Percentiles rank a stretch among this genome's conserved stretches.
Evolutionary conservation across 352 stramenopile genomes (phyloP).

Genomic region (Pythium pyrilobum): DNA sequence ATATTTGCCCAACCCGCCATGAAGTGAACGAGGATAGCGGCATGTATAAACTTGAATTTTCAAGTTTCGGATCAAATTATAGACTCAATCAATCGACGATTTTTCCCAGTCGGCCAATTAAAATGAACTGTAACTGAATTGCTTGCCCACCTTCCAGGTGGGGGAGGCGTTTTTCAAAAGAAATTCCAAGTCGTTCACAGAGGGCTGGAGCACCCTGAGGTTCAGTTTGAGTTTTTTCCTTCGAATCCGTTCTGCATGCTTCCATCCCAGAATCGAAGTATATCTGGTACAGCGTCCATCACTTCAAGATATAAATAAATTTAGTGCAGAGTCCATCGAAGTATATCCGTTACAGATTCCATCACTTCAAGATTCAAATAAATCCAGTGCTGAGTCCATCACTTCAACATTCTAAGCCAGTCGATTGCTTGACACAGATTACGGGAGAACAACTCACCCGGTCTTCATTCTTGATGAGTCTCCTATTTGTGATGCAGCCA

Average conservation of each 20-base stretch:
- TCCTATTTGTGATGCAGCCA: neutral
- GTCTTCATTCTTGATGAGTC: neutral
- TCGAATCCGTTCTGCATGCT: neutral
- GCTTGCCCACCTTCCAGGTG: neutral
- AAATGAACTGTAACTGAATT: too few species aligned
- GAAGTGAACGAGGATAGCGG: too few species aligned
- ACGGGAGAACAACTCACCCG: neutral
- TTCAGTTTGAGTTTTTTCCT: neutral
- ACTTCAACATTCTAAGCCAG: neutral
- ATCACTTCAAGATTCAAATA: neutral
- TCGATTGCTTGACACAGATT: neutral
- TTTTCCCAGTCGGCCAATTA: too few species aligned
- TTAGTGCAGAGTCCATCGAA: too few species aligned
- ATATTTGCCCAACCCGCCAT: too few species aligned
- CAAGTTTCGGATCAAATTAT: too few species aligned
- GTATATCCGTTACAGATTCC: neutral
- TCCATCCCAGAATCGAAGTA: neutral
- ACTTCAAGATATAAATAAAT: too few species aligned
- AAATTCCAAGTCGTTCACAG: neutral
- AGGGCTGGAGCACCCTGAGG: neutral
- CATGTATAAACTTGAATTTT: too few species aligned
- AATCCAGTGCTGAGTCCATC: neutral
- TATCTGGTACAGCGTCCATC: too few species aligned
- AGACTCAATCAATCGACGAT: too few species aligned
- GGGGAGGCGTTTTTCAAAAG: neutral